These are phyloP conservation scores for Beauveria brongniartii DNA, from an alignment of 2,329 filamentous ascomycete species.

Conservation along the genomic window DNA sequence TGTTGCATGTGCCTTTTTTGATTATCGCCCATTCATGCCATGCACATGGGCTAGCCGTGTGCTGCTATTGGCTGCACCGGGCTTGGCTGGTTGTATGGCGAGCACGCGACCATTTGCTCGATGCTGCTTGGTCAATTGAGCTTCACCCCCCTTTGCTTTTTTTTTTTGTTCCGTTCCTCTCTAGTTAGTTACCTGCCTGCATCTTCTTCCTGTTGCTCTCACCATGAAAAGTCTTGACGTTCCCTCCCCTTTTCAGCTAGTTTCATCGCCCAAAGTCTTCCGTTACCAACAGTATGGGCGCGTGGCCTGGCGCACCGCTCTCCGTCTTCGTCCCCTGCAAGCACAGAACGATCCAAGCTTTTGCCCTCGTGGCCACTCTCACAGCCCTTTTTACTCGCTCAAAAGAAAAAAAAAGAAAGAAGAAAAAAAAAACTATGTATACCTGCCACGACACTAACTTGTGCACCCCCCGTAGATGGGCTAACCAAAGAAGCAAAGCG, in stretches of 20 bases:
- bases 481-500: not conserved
- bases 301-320: not conserved
- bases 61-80: constrained; percentile 25
- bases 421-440: not conserved
- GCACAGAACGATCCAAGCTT: not conserved
- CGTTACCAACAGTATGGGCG: not conserved
- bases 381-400: not conserved
- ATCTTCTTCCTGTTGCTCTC: not conserved
- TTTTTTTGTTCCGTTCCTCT: not conserved
- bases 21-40: not conserved
- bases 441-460: not conserved
- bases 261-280: not conserved
- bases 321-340: not conserved
- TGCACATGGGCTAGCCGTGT: not conserved
- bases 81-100: constrained; percentile 15
- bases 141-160: not conserved
- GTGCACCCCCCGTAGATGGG: not conserved
- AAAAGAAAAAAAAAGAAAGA: not conserved
- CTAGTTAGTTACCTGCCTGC: too few relatives aligned
- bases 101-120: constrained; percentile 37
- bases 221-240: not conserved
- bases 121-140: constrained; percentile 35
- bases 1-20: too few relatives aligned
- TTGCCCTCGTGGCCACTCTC: not conserved
- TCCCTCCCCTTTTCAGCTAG: not conserved